phyloP scores from a whole-genome alignment of 768 basidiomycete species.

The Auriculariales sp. region DNA sequence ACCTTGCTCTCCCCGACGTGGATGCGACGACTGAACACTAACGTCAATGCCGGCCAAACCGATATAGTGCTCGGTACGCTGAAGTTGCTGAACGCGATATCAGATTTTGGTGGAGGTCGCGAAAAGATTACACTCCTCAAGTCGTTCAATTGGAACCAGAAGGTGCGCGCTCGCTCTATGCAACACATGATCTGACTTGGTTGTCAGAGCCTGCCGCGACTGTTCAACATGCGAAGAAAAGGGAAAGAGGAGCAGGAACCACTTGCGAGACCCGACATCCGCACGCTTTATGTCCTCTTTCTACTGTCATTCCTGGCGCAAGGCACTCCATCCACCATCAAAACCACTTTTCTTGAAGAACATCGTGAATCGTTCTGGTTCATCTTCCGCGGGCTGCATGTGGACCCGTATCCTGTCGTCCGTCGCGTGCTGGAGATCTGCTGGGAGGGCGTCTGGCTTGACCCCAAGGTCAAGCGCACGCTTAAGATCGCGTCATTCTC shows the following conservation, averaged over 20 bases:
- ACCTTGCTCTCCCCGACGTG: slow-evolving; percentile 40
- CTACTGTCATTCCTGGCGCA: slow-evolving; percentile 55
- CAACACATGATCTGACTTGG: background rate
- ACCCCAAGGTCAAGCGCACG: slow-evolving; percentile 55
- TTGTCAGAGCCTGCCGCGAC: slow-evolving; percentile 43
- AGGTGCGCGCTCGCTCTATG: slow-evolving; percentile 26
- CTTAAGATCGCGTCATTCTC: slow-evolving; percentile 59
- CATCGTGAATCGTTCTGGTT: slow-evolving; percentile 47
- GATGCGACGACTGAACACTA: slow-evolving; percentile 43
- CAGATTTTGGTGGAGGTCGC: slow-evolving; percentile 47
- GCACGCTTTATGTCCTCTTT: slow-evolving; percentile 60
- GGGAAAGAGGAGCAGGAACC: slow-evolving; percentile 22
- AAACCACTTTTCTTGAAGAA: slow-evolving; percentile 54
- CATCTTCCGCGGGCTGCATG: slow-evolving; percentile 56
- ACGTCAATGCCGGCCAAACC: slow-evolving; percentile 44
- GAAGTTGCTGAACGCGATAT: slow-evolving; percentile 47
- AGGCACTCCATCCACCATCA: slow-evolving; percentile 33
- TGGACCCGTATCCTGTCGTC: slow-evolving; percentile 49
- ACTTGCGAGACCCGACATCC: slow-evolving; percentile 60
- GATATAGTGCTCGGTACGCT: slow-evolving; percentile 54
- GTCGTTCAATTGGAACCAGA: slow-evolving; percentile 64
- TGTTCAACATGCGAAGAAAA: slow-evolving; percentile 58
- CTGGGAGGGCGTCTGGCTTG: slow-evolving; percentile 68
- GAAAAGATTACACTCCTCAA: slow-evolving; percentile 52
- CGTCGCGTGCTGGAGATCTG: slow-evolving; percentile 54